Evolutionary conservation across 1,139 yeast species (phyloP).

Genomic region (Scheffersomyces stambukii): DNA sequence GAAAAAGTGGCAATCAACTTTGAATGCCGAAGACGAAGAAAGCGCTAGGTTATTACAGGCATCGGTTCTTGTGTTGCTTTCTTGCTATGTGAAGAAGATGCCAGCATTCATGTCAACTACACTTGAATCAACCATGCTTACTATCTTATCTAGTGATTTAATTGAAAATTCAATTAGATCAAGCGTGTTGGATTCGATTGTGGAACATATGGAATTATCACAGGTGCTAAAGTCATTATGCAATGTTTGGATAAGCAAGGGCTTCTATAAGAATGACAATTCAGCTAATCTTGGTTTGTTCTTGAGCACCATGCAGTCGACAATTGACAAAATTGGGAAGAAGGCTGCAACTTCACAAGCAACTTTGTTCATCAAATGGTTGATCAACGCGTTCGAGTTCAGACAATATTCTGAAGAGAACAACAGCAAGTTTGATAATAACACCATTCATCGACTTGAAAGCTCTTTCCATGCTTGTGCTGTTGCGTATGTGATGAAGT

Average conservation of each 20-base stretch:
- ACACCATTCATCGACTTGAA: conserved; percentile 79
- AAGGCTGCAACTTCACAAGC: conserved; percentile 71
- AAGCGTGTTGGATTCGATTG: conserved; percentile 59
- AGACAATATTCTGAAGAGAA: conserved; percentile 42
- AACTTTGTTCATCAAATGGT: conserved; percentile 64
- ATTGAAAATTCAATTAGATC: conserved; percentile 61
- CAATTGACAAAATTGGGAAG: conserved; percentile 67
- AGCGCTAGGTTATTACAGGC: conserved; percentile 47
- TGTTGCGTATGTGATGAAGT: conserved; percentile 75
- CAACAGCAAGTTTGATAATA: conserved; percentile 51
- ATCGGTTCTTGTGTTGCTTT: conserved; percentile 65
- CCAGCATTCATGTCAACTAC: conserved; percentile 82
- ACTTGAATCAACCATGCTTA: conserved; percentile 54
- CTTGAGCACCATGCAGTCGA: conserved; percentile 59
- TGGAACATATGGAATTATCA: conserved; percentile 65
- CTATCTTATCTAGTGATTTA: conserved; percentile 53
- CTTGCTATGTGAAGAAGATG: conserved; percentile 74
- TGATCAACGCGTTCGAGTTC: conserved; percentile 68
- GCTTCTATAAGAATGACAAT: conserved; percentile 30
- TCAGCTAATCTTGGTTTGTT: conserved; percentile 67
- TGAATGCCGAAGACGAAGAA: conserved; percentile 22
- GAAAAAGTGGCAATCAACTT: conserved; percentile 44
- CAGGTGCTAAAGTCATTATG: conserved; percentile 60
- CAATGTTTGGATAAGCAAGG: conserved; percentile 50
- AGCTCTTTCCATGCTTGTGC: conserved; percentile 71